These are phyloP conservation scores for Eudorina sp. DNA, from an alignment of 139 green algal species.

Conservation along the genomic window DNA sequence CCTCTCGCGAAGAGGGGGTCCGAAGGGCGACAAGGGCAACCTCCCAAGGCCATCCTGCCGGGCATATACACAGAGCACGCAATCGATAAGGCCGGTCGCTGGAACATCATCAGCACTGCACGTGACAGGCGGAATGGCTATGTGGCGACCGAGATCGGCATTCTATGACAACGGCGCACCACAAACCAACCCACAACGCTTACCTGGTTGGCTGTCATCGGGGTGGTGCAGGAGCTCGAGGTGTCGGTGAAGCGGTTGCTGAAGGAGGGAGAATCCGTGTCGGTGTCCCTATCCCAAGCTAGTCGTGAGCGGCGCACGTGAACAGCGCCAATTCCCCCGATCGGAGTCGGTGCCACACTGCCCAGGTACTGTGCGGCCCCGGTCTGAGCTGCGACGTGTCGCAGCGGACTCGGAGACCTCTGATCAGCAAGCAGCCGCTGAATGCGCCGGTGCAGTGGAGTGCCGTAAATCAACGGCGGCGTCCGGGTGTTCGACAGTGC, in stretches of 20 bases:
- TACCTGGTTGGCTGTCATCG: background rate
- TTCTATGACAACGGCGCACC: too few species aligned
- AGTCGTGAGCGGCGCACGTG: background rate
- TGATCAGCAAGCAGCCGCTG: conserved; percentile 12
- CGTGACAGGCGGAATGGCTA: too few species aligned
- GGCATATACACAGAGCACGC: too few species aligned
- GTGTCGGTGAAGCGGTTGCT: background rate
- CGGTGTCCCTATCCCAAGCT: background rate
- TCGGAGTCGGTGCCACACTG: background rate
- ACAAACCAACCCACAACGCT: too few species aligned
- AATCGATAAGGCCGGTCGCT: too few species aligned
- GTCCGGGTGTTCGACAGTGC: background rate
- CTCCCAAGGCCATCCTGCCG: background rate
- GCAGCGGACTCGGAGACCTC: background rate
- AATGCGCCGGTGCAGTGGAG: background rate
- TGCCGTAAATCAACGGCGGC: conserved; percentile 7
- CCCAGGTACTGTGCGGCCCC: background rate
- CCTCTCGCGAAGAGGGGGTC: background rate
- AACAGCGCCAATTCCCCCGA: background rate
- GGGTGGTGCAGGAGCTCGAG: conserved; percentile 4
- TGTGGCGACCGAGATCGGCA: too few species aligned
- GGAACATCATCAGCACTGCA: too few species aligned
- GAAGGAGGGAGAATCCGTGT: background rate
- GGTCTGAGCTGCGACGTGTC: background rate
- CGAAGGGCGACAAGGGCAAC: conserved; percentile 19